Conservation (phyloP, 768 basidiomycete genomes). For the Dacryopinax spathularia region DNA sequence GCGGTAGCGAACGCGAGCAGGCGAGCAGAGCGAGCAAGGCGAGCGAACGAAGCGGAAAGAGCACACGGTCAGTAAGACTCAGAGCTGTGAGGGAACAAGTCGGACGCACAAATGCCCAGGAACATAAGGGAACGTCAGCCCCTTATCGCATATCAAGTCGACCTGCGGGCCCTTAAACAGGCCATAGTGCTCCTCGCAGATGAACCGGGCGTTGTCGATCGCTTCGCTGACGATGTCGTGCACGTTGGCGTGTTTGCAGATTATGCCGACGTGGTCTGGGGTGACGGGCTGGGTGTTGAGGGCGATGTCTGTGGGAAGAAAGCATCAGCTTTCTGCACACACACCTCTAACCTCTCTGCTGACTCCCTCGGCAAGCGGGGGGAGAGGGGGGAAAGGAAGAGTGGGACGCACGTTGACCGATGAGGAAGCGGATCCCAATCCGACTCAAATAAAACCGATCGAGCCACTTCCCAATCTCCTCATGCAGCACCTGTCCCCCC, state of each 20-base stretch:
- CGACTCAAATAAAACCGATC: constrained; percentile 95
- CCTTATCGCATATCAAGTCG: constrained; percentile 81
- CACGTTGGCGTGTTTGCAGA: constrained; percentile 87
- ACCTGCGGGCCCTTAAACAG: constrained; percentile 95
- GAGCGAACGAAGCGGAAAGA: background rate
- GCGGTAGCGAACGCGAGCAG: background rate
- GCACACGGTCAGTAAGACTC: background rate
- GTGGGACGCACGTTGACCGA: constrained; percentile 69
- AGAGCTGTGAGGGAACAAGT: too few relatives aligned
- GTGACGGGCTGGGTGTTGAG: constrained; percentile 85
- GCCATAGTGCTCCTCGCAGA: constrained; percentile 84
- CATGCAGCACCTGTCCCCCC: constrained; percentile 22
- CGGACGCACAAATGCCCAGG: constrained; percentile 63
- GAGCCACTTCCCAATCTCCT: constrained; percentile 73
- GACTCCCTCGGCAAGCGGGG: background rate
- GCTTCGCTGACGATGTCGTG: constrained; percentile 97
- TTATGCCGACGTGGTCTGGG: constrained; percentile 88
- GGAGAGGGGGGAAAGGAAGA: background rate
- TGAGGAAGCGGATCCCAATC: constrained; percentile 90
- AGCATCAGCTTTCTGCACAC: constrained; percentile 4
- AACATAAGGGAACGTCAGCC: constrained; percentile 84
- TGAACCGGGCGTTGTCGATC: constrained; percentile 79
- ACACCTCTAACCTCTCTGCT: background rate
- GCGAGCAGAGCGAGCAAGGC: background rate
- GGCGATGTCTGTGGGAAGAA: constrained; percentile 55